Evolutionary conservation across 2,329 filamentous ascomycete genomes (phyloP).

Genomic region (Fusarium succisae): DNA sequence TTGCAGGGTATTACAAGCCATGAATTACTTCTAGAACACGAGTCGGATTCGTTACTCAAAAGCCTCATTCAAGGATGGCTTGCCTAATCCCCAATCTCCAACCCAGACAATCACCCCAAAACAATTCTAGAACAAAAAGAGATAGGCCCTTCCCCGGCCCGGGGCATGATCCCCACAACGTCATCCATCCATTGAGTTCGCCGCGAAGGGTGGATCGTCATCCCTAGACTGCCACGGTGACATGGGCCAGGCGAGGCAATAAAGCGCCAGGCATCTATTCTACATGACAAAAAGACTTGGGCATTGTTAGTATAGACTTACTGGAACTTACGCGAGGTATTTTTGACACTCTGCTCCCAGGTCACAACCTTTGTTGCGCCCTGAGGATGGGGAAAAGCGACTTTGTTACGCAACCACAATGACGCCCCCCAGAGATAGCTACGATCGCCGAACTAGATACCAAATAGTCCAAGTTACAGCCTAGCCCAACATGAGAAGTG

Average conservation of each 20-base stretch:
- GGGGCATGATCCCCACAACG: conserved; percentile 32
- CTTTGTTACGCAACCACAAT: conserved; percentile 36
- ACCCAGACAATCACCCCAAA: not conserved
- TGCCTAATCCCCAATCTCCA: not conserved
- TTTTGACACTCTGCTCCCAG: not conserved
- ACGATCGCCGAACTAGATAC: conserved; percentile 10
- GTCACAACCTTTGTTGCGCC: not conserved
- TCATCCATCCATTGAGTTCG: conserved; percentile 13
- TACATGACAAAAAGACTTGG: not conserved
- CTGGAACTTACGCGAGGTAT: fast-evolving
- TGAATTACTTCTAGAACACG: not conserved
- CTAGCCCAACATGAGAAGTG: conserved; percentile 23
- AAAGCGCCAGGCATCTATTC: not conserved
- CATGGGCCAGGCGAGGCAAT: not conserved
- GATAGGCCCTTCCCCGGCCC: conserved; percentile 31
- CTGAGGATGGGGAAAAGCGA: not conserved
- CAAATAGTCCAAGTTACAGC: conserved; percentile 12
- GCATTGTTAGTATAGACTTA: fast-evolving
- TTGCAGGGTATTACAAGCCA: not conserved
- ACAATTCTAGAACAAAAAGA: conserved; percentile 26
- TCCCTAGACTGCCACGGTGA: not conserved
- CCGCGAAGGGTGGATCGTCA: conserved; percentile 31
- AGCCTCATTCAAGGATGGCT: not conserved
- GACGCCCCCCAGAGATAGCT: conserved; percentile 10
- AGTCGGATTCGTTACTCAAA: not conserved